Conservation (phyloP, 2,329 filamentous ascomycete species). For the Chaetothyriales sp. region DNA sequence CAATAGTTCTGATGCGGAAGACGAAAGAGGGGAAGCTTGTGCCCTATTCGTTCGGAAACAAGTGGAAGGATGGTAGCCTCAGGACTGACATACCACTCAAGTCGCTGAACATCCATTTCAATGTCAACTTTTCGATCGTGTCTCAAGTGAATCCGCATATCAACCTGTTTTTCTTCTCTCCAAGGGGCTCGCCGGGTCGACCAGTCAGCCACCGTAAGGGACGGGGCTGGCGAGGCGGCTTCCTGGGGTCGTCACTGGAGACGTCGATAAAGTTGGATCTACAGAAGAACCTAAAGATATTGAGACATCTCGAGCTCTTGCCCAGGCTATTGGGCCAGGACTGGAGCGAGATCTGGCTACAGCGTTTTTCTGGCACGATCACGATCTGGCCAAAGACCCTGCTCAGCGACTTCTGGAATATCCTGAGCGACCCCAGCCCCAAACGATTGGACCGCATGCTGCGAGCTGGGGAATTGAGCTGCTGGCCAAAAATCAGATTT, state of each 20-base stretch:
- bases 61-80: conserved; percentile 95
- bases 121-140: conserved; percentile 92
- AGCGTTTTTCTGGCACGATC: conserved; percentile 84
- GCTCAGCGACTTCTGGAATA: conserved; percentile 66
- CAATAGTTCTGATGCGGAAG: conserved; percentile 85
- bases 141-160: conserved; percentile 87
- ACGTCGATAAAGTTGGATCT: conserved; percentile 93
- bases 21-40: conserved; percentile 58
- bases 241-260: conserved; percentile 79
- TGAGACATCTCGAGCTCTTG: conserved; percentile 80
- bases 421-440: conserved; percentile 68
- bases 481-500: conserved; percentile 85
- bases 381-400: conserved; percentile 87
- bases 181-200: conserved; percentile 74
- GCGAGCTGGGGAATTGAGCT: conserved; percentile 71
- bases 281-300: conserved; percentile 92
- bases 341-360: conserved; percentile 93
- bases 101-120: conserved; percentile 89
- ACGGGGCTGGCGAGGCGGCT: conserved; percentile 89
- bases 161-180: conserved; percentile 97
- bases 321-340: conserved; percentile 85
- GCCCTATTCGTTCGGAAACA: conserved; percentile 93
- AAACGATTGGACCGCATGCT: conserved; percentile 73
- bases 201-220: conserved; percentile 89
- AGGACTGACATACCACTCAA: conserved; percentile 92